Percentiles rank a stretch among this genome's conserved stretches.
Evolutionary conservation across 176 grass and related monocot species (phyloP).

Genomic region (Paspalum notatum): DNA sequence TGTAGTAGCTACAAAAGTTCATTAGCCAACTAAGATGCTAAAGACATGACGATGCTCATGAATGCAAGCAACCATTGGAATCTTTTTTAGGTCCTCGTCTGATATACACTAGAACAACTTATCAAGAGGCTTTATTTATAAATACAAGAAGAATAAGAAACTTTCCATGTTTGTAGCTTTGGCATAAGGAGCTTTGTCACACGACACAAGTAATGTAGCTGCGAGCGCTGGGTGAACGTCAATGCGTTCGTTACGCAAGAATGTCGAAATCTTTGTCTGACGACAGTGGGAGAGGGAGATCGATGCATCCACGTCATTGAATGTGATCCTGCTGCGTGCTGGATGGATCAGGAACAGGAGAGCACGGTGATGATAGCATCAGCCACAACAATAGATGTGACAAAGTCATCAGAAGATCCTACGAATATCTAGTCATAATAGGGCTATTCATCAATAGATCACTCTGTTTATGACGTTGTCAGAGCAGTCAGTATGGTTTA

Average conservation of each 20-base stretch:
- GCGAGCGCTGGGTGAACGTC: not conserved
- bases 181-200: constrained; percentile 30
- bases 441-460: too few relatives aligned
- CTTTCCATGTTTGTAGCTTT: constrained; percentile 16
- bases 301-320: not conserved
- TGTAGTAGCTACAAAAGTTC: too few relatives aligned
- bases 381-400: too few relatives aligned
- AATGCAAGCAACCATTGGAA: not conserved
- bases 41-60: not conserved
- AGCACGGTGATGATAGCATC: too few relatives aligned
- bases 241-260: too few relatives aligned
- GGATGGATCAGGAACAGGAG: too few relatives aligned
- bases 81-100: not conserved
- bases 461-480: too few relatives aligned
- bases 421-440: too few relatives aligned
- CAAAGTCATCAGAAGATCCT: too few relatives aligned
- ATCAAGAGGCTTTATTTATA: not conserved
- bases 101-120: not conserved
- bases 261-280: not conserved
- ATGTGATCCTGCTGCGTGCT: not conserved
- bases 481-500: too few relatives aligned
- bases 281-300: constrained; percentile 1
- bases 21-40: too few relatives aligned
- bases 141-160: not conserved
- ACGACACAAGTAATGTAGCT: constrained; percentile 20